These are phyloP conservation scores for Wallacemonas sp. DNA, from an alignment of 208 protist species.

Conservation along the genomic window DNA sequence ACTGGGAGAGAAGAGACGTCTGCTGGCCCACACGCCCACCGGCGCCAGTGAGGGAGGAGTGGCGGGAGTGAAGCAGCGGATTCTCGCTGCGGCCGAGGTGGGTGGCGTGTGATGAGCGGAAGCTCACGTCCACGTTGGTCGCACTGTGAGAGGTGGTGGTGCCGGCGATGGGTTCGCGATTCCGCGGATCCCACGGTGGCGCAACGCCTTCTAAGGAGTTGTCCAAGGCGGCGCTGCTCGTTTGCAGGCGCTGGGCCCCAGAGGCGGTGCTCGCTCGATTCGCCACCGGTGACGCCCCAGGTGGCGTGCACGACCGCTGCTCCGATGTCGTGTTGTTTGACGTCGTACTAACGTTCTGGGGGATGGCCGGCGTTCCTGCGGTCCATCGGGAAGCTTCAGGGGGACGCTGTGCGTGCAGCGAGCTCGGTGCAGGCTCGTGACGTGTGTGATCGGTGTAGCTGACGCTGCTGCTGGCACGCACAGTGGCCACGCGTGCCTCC, in stretches of 20 bases:
- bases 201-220: slow-evolving; percentile 67
- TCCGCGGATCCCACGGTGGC: slow-evolving; percentile 60
- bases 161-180: slow-evolving; percentile 21
- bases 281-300: slow-evolving; percentile 30
- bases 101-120: slow-evolving; percentile 40
- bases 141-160: slow-evolving; percentile 11
- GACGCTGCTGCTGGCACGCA: background rate
- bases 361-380: background rate
- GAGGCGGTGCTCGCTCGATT: too few relatives aligned
- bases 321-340: slow-evolving; percentile 23
- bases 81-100: slow-evolving; percentile 64
- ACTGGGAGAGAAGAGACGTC: slow-evolving; percentile 12
- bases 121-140: slow-evolving; percentile 19
- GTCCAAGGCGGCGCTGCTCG: slow-evolving; percentile 22
- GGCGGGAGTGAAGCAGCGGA: slow-evolving; percentile 56
- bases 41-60: slow-evolving; percentile 15
- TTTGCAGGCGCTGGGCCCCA: slow-evolving; percentile 22
- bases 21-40: background rate
- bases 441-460: too few relatives aligned
- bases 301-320: slow-evolving; percentile 71
- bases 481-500: slow-evolving; percentile 15
- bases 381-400: background rate
- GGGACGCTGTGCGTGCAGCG: background rate
- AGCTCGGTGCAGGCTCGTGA: background rate
- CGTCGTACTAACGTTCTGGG: slow-evolving; percentile 7